Evolutionary conservation across 2,329 filamentous ascomycete genomes (phyloP).

Genomic region (Cyanodermella asteris): DNA sequence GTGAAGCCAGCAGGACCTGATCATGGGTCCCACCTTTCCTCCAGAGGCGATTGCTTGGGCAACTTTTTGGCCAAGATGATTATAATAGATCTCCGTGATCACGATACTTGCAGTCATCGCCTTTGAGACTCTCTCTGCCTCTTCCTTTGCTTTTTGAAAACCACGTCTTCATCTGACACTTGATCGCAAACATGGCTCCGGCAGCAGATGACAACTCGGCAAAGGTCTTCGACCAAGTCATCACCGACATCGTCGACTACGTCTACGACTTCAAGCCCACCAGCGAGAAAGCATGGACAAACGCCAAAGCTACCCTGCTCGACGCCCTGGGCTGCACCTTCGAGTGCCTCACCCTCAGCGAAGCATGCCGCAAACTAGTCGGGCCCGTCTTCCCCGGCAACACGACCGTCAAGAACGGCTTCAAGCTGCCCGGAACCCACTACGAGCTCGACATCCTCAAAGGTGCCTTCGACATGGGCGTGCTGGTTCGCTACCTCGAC

Average conservation of each 20-base stretch:
- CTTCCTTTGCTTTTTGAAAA: too few relatives aligned
- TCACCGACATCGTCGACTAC: conserved; percentile 8
- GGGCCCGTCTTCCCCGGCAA: conserved; percentile 7
- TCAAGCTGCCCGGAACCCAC: conserved; percentile 18
- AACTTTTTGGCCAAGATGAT: too few relatives aligned
- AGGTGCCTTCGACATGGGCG: conserved; percentile 18
- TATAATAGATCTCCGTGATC: too few relatives aligned
- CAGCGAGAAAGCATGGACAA: conserved; percentile 4
- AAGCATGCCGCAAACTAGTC: conserved; percentile 6
- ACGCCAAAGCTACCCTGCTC: conserved; percentile 7
- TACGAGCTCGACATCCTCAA: conserved; percentile 16
- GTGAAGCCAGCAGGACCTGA: too few relatives aligned
- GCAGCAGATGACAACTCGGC: conserved; percentile 1
- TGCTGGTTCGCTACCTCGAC: conserved; percentile 19
- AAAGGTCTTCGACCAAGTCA: conserved; percentile 5
- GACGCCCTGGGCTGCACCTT: conserved; percentile 9
- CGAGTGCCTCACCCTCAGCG: conserved; percentile 6
- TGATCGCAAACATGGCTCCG: too few relatives aligned
- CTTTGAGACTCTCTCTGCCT: too few relatives aligned
- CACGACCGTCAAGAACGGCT: conserved; percentile 13
- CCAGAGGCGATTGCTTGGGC: too few relatives aligned
- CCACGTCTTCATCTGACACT: too few relatives aligned
- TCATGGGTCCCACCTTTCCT: too few relatives aligned
- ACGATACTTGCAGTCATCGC: too few relatives aligned
- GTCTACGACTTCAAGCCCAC: conserved; percentile 6